Evolutionary conservation across 1,284 basidiomycete genomes (phyloP).

Genomic region (Wallemia hederae): DNA sequence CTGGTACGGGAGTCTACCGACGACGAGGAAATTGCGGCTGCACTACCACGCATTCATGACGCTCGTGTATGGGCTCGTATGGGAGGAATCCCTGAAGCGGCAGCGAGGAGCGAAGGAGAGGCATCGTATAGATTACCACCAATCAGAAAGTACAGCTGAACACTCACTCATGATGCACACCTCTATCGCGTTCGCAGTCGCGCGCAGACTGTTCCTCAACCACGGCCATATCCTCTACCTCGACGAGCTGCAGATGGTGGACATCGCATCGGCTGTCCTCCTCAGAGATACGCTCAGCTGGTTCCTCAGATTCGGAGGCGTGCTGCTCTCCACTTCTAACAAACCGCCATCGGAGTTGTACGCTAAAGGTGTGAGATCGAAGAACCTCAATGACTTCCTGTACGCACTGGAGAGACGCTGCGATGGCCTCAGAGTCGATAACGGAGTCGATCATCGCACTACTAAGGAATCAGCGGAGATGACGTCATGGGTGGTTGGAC

Average conservation of each 20-base stretch:
- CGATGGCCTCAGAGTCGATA: slow-evolving; percentile 6
- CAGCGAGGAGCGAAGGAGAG: background rate
- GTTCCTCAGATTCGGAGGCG: background rate
- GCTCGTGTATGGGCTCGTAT: background rate
- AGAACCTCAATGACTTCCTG: background rate
- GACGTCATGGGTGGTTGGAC: slow-evolving; percentile 1
- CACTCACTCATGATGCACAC: slow-evolving; percentile 8
- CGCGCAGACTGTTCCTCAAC: slow-evolving; percentile 14
- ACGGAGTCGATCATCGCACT: slow-evolving; percentile 5
- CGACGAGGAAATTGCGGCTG: slow-evolving; percentile 13
- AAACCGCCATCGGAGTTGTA: slow-evolving; percentile 6
- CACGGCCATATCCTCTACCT: slow-evolving; percentile 17
- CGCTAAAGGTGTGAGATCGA: background rate
- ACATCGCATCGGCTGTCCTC: slow-evolving; percentile 12
- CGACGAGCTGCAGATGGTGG: slow-evolving; percentile 18
- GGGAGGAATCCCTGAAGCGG: background rate
- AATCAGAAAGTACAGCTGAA: slow-evolving; percentile 11
- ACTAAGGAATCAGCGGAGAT: slow-evolving; percentile 3
- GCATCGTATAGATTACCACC: slow-evolving; percentile 14
- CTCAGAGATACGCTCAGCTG: background rate
- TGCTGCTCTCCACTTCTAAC: background rate
- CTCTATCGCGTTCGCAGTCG: slow-evolving; percentile 7
- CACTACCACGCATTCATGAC: slow-evolving; percentile 17
- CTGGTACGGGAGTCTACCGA: slow-evolving; percentile 16
- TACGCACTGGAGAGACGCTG: slow-evolving; percentile 6